These are phyloP conservation scores for Combretum micranthum DNA, from an alignment of 345 rosid genomes.

Conservation along the genomic window DNA sequence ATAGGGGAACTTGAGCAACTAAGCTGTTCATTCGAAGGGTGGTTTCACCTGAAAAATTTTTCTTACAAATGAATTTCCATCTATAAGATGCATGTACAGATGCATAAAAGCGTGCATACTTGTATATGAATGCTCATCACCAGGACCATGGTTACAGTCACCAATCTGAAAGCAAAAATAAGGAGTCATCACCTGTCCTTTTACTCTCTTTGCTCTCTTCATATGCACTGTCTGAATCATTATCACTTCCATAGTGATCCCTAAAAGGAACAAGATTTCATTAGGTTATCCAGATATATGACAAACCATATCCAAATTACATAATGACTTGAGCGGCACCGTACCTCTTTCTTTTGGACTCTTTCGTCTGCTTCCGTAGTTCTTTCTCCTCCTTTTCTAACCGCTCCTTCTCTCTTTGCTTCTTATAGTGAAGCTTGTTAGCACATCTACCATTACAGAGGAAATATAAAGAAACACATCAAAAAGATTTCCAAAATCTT, in stretches of 20 bases:
- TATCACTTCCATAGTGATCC: conserved; percentile 23
- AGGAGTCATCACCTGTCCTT: conserved; percentile 42
- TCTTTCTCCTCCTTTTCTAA: conserved; percentile 45
- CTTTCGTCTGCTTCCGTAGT: conserved; percentile 9
- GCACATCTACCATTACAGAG: conserved; percentile 47
- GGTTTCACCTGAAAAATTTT: no score
- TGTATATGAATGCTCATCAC: not conserved
- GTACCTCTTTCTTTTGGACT: conserved; percentile 21
- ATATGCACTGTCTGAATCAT: conserved; percentile 15
- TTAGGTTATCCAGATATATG: not conserved
- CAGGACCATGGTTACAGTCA: not conserved
- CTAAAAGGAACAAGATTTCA: conserved; percentile 21
- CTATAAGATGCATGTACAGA: not conserved
- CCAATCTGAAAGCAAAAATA: not conserved
- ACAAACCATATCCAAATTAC: no score
- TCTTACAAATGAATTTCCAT: no score
- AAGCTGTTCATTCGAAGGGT: no score
- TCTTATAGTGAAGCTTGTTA: conserved; percentile 76
- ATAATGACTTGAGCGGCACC: not conserved
- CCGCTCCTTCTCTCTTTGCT: conserved; percentile 49
- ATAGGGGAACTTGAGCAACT: no score
- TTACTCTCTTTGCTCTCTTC: conserved; percentile 17
- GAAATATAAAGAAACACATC: not conserved
- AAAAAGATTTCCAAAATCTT: not conserved
- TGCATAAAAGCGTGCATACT: conserved; percentile 1